Evolutionary conservation across 2,329 filamentous ascomycete genomes (phyloP), one percentile per base, ranked within the genome.

Genomic region (Dactylellina leptospora): DNA sequence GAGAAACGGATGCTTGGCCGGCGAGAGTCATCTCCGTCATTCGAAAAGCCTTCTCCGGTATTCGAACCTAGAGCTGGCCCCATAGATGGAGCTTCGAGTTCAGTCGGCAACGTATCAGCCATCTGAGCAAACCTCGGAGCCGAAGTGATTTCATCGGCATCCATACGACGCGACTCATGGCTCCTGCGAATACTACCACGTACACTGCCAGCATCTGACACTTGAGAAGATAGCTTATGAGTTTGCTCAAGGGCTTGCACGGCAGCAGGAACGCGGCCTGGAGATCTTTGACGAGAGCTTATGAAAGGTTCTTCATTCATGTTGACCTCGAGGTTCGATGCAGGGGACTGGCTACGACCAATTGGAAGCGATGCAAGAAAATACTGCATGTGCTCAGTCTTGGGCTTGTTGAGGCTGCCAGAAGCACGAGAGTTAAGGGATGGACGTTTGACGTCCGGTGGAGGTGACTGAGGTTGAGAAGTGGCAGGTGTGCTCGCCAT

Each of bases 371-470:
- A 47, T 13, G 40, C 54, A 3, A 72, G 20, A 36, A 58, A 72
- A 16, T 53, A 72, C 25, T 59, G 18, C 18, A 72, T 22, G 36
- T 72, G 66, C 36, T 72, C 53, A 2, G 51, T 6, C 30, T 63
- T 72, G 1, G 66, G 58, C 11, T 59, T 38, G 16, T 58, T 53
- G 18, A 72, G 16, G 13, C 59, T 20, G 33, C 4, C 20, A 16
- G 45, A 20, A 28, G 13, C 10, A 22, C 20, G 36, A 45, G 28
- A 8, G 9, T 16, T 48, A 20, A 18, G 36, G 13, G 20, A 1
- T 44, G 22, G 61, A 16, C 18, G 22, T 8, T 55, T 30, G 4
- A 13, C 22, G 18, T n/a, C 45, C 28, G 16, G 8, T 42, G 48
- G 10, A n/a, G 28, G 30, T 6, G 48, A 11, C 18, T 45, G 60